Evolutionary conservation across 441 rosid genomes (phyloP).

Genomic region (Aquilaria agallochum): DNA sequence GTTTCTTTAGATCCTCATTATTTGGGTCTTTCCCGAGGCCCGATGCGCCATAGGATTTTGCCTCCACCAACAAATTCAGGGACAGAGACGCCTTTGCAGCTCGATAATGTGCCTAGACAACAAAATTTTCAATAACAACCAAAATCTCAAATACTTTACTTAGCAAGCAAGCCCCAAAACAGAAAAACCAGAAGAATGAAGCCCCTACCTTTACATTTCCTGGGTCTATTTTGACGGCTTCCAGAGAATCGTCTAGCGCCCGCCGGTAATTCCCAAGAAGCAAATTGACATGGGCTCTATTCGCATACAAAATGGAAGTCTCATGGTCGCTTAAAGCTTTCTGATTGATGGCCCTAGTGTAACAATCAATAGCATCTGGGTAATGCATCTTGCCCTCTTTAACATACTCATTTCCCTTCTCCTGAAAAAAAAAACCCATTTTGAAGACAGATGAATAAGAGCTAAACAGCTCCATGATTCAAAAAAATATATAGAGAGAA

Average conservation of each 20-base stretch:
- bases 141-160: not conserved
- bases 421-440: constrained; percentile 42
- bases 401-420: constrained; percentile 78
- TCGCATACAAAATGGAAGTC: constrained; percentile 66
- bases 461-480: not conserved
- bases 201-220: constrained; percentile 60
- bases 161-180: constrained; percentile 2
- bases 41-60: constrained; percentile 42
- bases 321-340: constrained; percentile 54
- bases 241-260: constrained; percentile 71
- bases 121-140: constrained; percentile 2
- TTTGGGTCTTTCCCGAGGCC: constrained; percentile 60
- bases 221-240: constrained; percentile 53
- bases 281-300: constrained; percentile 84
- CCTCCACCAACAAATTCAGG: constrained; percentile 60
- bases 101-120: constrained; percentile 64
- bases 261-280: constrained; percentile 73
- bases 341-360: constrained; percentile 80
- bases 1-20: constrained; percentile 72
- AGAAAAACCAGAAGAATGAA: not conserved
- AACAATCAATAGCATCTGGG: constrained; percentile 72
- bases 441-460: not conserved
- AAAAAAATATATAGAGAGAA: not conserved
- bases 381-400: constrained; percentile 89
- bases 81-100: constrained; percentile 83